Conservation (phyloP, 2,329 filamentous ascomycete species). For the Pyricularia sp. region DNA sequence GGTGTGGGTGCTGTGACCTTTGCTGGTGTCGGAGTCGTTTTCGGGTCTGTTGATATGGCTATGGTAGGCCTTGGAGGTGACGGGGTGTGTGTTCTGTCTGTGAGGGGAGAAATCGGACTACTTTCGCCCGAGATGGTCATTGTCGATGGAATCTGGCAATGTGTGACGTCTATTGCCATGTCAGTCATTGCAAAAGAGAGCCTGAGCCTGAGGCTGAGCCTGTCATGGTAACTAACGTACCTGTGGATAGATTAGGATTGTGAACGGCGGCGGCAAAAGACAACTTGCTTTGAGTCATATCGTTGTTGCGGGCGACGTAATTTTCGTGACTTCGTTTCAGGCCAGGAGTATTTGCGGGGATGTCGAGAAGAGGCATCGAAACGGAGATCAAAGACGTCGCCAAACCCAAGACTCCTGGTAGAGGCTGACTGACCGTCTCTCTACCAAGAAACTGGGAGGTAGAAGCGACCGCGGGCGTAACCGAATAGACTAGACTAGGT, state of each 20-base stretch:
- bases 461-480: neutral
- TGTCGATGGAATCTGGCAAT: neutral
- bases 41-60: constrained; percentile 5
- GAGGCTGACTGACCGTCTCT: too few species aligned
- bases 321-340: constrained; percentile 38
- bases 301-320: constrained; percentile 21
- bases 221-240: constrained; percentile 2
- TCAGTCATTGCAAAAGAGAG: neutral
- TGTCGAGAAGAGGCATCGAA: constrained; percentile 37
- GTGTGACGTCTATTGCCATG: neutral
- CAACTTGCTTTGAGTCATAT: constrained; percentile 14
- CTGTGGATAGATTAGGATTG: constrained; percentile 9
- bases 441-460: neutral
- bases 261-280: neutral
- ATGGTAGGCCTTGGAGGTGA: constrained; percentile 15
- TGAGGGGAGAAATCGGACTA: constrained; percentile 24
- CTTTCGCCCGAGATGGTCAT: neutral
- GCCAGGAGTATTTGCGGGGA: constrained; percentile 39
- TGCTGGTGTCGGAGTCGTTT: neutral
- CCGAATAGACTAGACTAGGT: neutral
- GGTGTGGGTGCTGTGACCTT: neutral
- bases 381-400: neutral
- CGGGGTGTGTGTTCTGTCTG: constrained; percentile 25
- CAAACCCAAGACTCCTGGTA: too few species aligned
- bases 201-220: neutral